A percentile compares a stretch with the other conserved stretches of the same genome.
These are phyloP conservation scores for Epichloe elymi DNA, from an alignment of 2,329 filamentous ascomycete genomes.

Conservation along the genomic window DNA sequence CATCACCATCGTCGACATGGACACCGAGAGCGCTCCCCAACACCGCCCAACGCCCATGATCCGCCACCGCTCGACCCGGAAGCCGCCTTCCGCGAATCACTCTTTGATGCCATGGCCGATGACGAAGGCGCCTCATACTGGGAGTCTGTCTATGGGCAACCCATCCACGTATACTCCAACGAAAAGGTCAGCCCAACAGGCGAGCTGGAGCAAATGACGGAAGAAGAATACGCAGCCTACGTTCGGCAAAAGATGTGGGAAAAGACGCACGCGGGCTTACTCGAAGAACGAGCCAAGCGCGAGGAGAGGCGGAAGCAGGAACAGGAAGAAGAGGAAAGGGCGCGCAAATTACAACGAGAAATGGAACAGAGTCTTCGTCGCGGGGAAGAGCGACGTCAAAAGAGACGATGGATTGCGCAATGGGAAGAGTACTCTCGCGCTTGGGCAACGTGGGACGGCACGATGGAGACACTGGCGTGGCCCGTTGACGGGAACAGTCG, in stretches of 20 bases:
- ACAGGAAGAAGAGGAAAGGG: slow-evolving; percentile 36
- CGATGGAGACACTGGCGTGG: slow-evolving; percentile 46
- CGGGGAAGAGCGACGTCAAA: slow-evolving; percentile 48
- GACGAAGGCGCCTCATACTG: slow-evolving; percentile 93
- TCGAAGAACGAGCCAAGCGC: slow-evolving; percentile 59
- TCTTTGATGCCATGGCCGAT: slow-evolving; percentile 94
- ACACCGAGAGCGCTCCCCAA: slow-evolving; percentile 28
- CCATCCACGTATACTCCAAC: slow-evolving; percentile 66
- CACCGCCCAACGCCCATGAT: slow-evolving; percentile 33
- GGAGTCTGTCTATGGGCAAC: slow-evolving; percentile 93
- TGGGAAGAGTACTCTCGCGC: slow-evolving; percentile 52
- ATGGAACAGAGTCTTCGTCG: slow-evolving; percentile 57
- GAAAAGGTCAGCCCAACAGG: slow-evolving; percentile 30
- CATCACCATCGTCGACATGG: slow-evolving; percentile 18
- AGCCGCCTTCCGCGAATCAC: slow-evolving; percentile 75
- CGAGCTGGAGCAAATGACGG: slow-evolving; percentile 70
- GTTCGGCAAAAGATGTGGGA: slow-evolving; percentile 92
- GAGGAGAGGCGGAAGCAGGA: slow-evolving; percentile 39
- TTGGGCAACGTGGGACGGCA: slow-evolving; percentile 47
- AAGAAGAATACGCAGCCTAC: slow-evolving; percentile 81
- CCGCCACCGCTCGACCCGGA: slow-evolving; percentile 47
- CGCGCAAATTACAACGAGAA: slow-evolving; percentile 41
- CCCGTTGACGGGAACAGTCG: slow-evolving; percentile 50
- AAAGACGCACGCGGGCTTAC: slow-evolving; percentile 71
- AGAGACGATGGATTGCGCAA: slow-evolving; percentile 39